Conservation (phyloP, 495 filamentous ascomycete species). For the Letharia columbiana region DNA sequence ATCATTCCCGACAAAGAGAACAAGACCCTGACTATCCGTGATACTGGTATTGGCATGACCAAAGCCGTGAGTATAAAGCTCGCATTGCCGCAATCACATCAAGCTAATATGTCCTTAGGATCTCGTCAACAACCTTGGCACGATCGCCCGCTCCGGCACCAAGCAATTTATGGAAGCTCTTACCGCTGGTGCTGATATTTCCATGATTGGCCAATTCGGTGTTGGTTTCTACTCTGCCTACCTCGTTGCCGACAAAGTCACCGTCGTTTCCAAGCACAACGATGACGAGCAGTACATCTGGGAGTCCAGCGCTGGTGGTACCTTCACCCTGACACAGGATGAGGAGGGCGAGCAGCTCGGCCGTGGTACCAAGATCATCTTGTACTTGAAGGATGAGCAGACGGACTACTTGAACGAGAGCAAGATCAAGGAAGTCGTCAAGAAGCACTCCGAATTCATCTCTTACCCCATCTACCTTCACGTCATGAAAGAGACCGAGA, state of each 20-base stretch:
- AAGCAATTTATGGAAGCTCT: conserved; percentile 99
- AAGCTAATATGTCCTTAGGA: conserved; percentile 47
- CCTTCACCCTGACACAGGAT: conserved; percentile 88
- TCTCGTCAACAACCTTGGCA: conserved; percentile 99
- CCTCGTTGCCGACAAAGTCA: conserved; percentile 94
- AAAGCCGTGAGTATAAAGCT: conserved; percentile 74
- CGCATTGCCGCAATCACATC: not conserved
- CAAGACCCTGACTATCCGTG: conserved; percentile 94
- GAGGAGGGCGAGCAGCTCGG: conserved; percentile 83
- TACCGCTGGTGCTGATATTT: conserved; percentile 96
- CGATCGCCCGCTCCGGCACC: conserved; percentile 95
- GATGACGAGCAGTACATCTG: conserved; percentile 99
- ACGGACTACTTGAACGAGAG: conserved; percentile 94
- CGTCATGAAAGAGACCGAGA: conserved; percentile 98
- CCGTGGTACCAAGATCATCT: conserved; percentile 95
- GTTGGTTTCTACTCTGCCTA: conserved; percentile 99
- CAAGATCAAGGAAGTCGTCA: conserved; percentile 99
- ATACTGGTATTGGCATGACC: conserved; percentile 99
- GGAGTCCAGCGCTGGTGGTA: conserved; percentile 96
- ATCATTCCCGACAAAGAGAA: conserved; percentile 93
- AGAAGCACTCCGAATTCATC: conserved; percentile 99
- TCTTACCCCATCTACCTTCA: conserved; percentile 99
- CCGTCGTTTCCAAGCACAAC: conserved; percentile 95
- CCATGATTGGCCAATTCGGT: conserved; percentile 99
- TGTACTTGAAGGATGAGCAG: conserved; percentile 99